Evolutionary conservation across 2,329 filamentous ascomycete species (phyloP).

Genomic region (Sarocladium brachiariae): DNA sequence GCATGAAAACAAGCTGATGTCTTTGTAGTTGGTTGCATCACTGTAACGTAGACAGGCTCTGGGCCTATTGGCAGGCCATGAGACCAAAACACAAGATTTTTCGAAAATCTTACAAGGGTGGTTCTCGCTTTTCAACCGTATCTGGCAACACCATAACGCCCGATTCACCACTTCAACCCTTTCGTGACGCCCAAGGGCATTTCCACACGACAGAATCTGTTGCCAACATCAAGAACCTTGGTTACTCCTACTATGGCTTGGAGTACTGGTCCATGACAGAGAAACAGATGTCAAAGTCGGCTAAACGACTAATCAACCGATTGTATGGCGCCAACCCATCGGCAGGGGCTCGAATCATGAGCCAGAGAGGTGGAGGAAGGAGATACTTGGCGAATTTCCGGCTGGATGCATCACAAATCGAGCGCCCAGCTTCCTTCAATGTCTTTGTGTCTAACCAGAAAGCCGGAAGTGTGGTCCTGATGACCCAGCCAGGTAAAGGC

Average conservation of each 20-base stretch:
- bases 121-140: constrained; percentile 33
- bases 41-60: constrained; percentile 57
- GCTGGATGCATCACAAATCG: constrained; percentile 28
- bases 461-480: constrained; percentile 28
- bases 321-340: constrained; percentile 20
- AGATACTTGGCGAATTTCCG: constrained; percentile 29
- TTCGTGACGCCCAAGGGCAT: constrained; percentile 31
- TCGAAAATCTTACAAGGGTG: constrained; percentile 25
- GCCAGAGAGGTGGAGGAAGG: constrained; percentile 12
- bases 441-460: constrained; percentile 25
- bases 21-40: constrained; percentile 36
- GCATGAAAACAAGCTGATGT: background rate
- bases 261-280: constrained; percentile 26
- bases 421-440: constrained; percentile 28
- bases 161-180: constrained; percentile 42
- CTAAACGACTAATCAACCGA: constrained; percentile 25
- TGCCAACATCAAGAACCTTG: constrained; percentile 25
- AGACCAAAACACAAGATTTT: constrained; percentile 29
- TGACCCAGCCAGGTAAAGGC: constrained; percentile 27
- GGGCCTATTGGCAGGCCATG: constrained; percentile 47
- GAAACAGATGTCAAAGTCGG: constrained; percentile 23
- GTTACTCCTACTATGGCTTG: constrained; percentile 33
- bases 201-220: constrained; percentile 37
- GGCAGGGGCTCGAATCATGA: background rate
- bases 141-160: constrained; percentile 32